Evolutionary conservation across 352 stramenopile genomes (phyloP).

Genomic region (Phytophthora multivora): DNA sequence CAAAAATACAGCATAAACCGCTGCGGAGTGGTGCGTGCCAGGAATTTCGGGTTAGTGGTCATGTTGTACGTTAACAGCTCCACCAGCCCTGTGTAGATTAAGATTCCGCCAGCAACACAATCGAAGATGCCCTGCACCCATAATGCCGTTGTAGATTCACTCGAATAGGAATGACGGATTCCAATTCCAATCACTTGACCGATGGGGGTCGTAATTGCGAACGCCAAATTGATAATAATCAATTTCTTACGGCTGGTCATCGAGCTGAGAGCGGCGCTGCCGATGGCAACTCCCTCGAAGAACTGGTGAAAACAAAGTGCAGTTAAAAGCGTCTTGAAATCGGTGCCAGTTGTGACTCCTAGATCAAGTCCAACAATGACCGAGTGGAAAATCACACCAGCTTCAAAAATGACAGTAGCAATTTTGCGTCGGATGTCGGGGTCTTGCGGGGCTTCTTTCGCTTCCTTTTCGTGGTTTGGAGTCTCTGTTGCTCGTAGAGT

Average conservation of each 20-base stretch:
- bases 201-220: constrained; percentile 59
- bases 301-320: constrained; percentile 78
- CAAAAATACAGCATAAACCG: constrained; percentile 44
- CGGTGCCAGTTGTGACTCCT: constrained; percentile 43
- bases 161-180: constrained; percentile 54
- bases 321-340: constrained; percentile 64
- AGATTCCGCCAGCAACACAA: constrained; percentile 64
- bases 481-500: not conserved
- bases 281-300: constrained; percentile 68
- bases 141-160: constrained; percentile 43
- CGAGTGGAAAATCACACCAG: constrained; percentile 71
- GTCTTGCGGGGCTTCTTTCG: not conserved
- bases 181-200: constrained; percentile 62
- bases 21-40: constrained; percentile 24
- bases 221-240: constrained; percentile 47
- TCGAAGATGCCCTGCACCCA: constrained; percentile 68
- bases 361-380: constrained; percentile 73
- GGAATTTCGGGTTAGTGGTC: constrained; percentile 64
- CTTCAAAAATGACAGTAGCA: constrained; percentile 56
- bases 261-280: constrained; percentile 41
- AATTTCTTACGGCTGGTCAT: constrained; percentile 42
- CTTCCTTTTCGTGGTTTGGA: not conserved
- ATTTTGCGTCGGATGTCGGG: constrained; percentile 38
- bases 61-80: constrained; percentile 73
- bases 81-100: constrained; percentile 70